These are phyloP conservation scores for Leishmania braziliensis DNA, from an alignment of 208 protist genomes.

Conservation along the genomic window DNA sequence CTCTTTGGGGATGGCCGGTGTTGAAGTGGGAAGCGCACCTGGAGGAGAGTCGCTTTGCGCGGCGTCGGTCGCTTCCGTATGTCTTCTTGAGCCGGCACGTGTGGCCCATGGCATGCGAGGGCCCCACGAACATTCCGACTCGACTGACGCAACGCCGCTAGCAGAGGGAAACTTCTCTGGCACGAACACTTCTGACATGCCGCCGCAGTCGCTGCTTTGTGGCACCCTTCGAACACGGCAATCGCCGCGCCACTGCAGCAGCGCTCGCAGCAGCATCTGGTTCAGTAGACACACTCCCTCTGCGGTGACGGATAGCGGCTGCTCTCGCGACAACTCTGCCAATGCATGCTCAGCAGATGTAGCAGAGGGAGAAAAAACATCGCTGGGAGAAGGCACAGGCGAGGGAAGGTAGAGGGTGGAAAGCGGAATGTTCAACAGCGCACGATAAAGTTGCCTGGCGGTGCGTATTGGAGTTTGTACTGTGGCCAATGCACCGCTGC, in stretches of 20 bases:
- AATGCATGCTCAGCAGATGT: neutral
- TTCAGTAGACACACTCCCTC: slow-evolving; percentile 27
- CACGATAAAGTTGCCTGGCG: slow-evolving; percentile 34
- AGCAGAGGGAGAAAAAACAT: neutral
- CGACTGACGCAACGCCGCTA: neutral
- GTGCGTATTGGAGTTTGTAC: slow-evolving; percentile 7
- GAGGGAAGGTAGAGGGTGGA: slow-evolving; percentile 10
- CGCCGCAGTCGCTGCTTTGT: neutral
- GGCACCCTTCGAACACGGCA: neutral
- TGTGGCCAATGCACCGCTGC: neutral
- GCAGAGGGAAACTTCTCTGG: neutral
- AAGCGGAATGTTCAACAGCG: slow-evolving; percentile 46
- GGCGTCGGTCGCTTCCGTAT: neutral
- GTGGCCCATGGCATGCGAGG: too few relatives aligned
- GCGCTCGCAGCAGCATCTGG: slow-evolving; percentile 28
- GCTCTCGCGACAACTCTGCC: neutral
- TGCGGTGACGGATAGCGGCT: neutral
- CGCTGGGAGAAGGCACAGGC: neutral
- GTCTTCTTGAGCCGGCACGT: neutral
- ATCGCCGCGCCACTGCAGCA: slow-evolving; percentile 26
- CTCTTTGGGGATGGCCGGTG: neutral
- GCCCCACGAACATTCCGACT: neutral
- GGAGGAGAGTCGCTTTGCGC: neutral
- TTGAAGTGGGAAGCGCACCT: neutral
- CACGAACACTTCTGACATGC: neutral